Conservation (phyloP, 257 asterid species). For the Cruciata laevipes region DNA sequence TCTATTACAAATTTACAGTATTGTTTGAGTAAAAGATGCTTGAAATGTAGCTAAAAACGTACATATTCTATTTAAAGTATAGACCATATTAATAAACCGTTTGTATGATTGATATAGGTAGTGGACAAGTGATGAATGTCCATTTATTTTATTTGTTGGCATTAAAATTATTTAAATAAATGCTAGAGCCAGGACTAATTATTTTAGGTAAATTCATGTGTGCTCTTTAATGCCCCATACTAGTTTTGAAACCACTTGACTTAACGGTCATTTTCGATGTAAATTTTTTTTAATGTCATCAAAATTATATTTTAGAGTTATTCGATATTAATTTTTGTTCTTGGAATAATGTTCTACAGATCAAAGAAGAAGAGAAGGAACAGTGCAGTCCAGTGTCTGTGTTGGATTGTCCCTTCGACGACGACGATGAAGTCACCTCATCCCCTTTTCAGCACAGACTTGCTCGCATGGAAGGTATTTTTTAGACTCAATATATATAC, state of each 20-base stretch:
- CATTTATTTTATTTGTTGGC: not conserved
- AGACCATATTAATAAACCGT: not conserved
- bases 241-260: not conserved
- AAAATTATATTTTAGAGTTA: not conserved
- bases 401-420: constrained; percentile 73
- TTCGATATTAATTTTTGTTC: not conserved
- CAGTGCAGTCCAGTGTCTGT: constrained; percentile 86
- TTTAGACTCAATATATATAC: not conserved
- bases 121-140: constrained; percentile 3
- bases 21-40: too few species aligned
- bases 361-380: constrained; percentile 56
- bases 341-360: constrained; percentile 13
- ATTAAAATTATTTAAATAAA: constrained; percentile 2
- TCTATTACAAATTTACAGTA: too few species aligned
- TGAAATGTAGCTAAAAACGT: too few species aligned
- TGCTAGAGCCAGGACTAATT: not conserved
- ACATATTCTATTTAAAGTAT: not conserved
- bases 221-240: constrained; percentile 1
- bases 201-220: not conserved
- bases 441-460: constrained; percentile 55
- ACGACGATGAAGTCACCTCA: constrained; percentile 75
- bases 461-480: constrained; percentile 46
- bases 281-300: too few species aligned
- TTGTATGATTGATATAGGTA: not conserved
- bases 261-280: not conserved